Percentiles rank a stretch among this genome's conserved stretches.
These are phyloP conservation scores for Leishmania lainsoni DNA, from an alignment of 208 protist genomes.

Conservation along the genomic window DNA sequence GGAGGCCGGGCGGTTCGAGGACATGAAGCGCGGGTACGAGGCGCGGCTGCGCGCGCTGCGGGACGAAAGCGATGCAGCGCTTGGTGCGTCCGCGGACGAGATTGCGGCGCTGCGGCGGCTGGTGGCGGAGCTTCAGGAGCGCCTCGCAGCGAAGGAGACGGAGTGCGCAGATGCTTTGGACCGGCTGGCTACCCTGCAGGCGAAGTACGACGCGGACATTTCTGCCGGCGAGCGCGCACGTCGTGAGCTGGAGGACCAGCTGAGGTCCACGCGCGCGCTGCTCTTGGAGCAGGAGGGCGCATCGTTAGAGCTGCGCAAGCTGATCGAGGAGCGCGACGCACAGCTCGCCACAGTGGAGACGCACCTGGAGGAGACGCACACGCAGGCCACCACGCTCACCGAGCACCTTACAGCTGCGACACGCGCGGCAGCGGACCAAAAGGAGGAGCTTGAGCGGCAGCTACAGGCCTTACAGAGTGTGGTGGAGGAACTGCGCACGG, in stretches of 20 bases:
- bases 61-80: conserved; percentile 25
- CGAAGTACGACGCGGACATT: conserved; percentile 2
- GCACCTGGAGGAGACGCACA: conserved; percentile 11
- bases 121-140: conserved; percentile 21
- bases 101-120: conserved; percentile 24
- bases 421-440: background rate
- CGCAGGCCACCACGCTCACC: conserved; percentile 5
- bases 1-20: conserved; percentile 43
- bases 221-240: background rate
- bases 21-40: conserved; percentile 46
- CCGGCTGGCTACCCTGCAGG: conserved; percentile 19
- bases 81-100: conserved; percentile 21
- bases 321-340: conserved; percentile 13
- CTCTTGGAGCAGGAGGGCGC: conserved; percentile 18
- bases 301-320: conserved; percentile 3
- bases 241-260: conserved; percentile 32
- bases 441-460: conserved; percentile 20
- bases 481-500: background rate
- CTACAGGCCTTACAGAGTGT: conserved; percentile 31
- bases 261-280: conserved; percentile 15
- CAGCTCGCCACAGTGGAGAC: conserved; percentile 10
- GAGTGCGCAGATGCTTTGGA: conserved; percentile 27
- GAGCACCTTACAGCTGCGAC: no score
- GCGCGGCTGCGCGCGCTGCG: conserved; percentile 25
- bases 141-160: conserved; percentile 28